Evolutionary conservation across 768 basidiomycete species (phyloP).

Genomic region (Agrocybe pediades): DNA sequence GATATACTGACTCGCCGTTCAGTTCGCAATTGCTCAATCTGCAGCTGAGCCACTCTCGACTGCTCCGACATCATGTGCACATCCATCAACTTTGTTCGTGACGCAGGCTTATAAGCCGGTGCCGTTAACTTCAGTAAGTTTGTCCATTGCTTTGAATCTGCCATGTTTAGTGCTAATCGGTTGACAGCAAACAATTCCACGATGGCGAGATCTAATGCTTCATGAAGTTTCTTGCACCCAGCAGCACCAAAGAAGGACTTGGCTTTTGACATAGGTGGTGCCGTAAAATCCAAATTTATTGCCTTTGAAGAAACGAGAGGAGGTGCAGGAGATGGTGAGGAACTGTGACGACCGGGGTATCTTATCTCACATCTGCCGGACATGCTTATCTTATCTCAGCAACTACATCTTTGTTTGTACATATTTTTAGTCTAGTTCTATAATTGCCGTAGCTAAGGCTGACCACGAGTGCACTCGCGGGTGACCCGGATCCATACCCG

Average conservation of each 20-base stretch:
- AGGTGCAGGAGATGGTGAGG: not conserved
- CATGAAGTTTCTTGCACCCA: constrained; percentile 8
- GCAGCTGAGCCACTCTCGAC: constrained; percentile 14
- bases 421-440: too few relatives aligned
- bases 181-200: constrained; percentile 24
- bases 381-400: too few relatives aligned
- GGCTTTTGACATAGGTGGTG: not conserved
- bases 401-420: too few relatives aligned
- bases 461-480: too few relatives aligned
- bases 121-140: constrained; percentile 11
- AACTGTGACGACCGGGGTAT: too few relatives aligned
- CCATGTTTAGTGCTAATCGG: constrained; percentile 17
- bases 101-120: constrained; percentile 24
- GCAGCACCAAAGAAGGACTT: constrained; percentile 14
- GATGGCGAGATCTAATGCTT: constrained; percentile 19
- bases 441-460: too few relatives aligned
- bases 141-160: constrained; percentile 24
- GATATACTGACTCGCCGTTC: constrained; percentile 19
- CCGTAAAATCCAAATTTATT: not conserved
- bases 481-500: too few relatives aligned
- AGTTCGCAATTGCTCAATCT: constrained; percentile 15
- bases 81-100: constrained; percentile 21
- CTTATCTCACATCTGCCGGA: too few relatives aligned
- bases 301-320: not conserved
- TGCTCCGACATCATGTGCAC: constrained; percentile 24